Base-by-base conservation (phyloP, 768 basidiomycete genomes). In the Sporobolomyces pararoseus region DNA sequence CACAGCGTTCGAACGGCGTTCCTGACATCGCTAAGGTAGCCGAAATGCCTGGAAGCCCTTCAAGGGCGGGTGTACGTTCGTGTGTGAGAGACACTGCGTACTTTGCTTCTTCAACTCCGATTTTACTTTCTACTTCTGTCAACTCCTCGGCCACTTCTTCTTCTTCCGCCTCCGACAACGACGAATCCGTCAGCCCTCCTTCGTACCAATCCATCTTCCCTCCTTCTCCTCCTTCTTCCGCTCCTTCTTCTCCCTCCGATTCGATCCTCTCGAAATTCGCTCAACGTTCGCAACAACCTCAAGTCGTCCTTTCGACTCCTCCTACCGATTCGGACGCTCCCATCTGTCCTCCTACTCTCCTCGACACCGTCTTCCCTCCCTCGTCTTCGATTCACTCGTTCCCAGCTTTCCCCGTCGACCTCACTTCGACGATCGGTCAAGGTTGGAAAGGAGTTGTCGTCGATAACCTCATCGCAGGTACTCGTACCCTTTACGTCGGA, bases 401-500 rank as follows among this genome's bases (percentile, higher is more conserved):
- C 53, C 66, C 69, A 17, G n/a, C 52, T 9, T 51, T 57, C 50
- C 12, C 25, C 16, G 66, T 74, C 69, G 70, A 68, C 42, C 57
- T 74, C 21, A 34, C 32, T 27, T 49, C 59, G 44, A 58, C 63
- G 32, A 7, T 74, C 54, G 63, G 59, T 12, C 32, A 44, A 12
- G 59, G 49, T 44, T 74, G 65, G 69, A 23, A 62, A 34, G 73
- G 70, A 29, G 49, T 46, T 35, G 64, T 71, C 51, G 63, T 74
- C 60, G 63, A 65, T 31, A 63, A 71, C 61, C 25, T 67, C n/a
- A 49, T n/a, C 37, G 54, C 52, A 27, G 70, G 64, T 4, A 63
- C 54, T 9, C 66, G 73, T 47, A 90, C 89, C 16, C 82, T 94
- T 27, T 94, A 90, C 76, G 88, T 93, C 51, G 87, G 89, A 76